A percentile compares a stretch with the other conserved stretches of the same genome.
Evolutionary conservation across 192 early-diverging fungal genomes (phyloP).

Genomic region (Coemansia sp.): DNA sequence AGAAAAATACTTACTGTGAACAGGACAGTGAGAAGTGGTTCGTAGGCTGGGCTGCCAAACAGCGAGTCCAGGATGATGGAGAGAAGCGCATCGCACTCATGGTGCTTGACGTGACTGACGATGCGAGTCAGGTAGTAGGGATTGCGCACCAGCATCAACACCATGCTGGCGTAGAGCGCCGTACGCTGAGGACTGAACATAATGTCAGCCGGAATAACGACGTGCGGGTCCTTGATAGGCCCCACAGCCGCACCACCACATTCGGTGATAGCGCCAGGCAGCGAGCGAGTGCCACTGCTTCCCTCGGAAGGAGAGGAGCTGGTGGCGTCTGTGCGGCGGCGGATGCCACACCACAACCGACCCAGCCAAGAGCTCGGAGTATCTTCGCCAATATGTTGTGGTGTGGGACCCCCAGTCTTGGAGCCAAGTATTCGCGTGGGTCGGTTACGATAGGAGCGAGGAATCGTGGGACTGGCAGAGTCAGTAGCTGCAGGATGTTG

Average conservation of each 20-base stretch:
- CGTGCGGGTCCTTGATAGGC: slow-evolving; percentile 13
- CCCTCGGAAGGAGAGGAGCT: background rate
- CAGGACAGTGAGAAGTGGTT: slow-evolving; percentile 24
- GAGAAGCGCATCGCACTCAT: slow-evolving; percentile 43
- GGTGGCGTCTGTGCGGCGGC: slow-evolving; percentile 7
- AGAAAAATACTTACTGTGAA: slow-evolving; percentile 46
- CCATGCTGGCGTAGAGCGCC: slow-evolving; percentile 29
- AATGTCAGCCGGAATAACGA: slow-evolving; percentile 40
- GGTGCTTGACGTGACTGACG: slow-evolving; percentile 28
- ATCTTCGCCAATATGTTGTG: background rate
- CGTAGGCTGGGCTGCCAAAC: slow-evolving; percentile 21
- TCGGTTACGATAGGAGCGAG: background rate
- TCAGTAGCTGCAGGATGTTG: background rate
- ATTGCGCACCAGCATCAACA: slow-evolving; percentile 25
- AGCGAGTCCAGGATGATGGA: slow-evolving; percentile 37
- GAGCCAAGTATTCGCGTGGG: background rate
- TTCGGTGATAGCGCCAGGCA: slow-evolving; percentile 12
- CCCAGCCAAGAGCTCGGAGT: slow-evolving; percentile 12
- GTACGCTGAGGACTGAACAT: slow-evolving; percentile 38
- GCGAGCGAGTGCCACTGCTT: background rate
- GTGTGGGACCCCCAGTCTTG: background rate
- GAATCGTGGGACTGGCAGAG: background rate
- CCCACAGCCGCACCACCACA: slow-evolving; percentile 26
- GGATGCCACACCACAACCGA: slow-evolving; percentile 24
- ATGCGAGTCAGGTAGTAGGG: slow-evolving; percentile 41